Evolutionary conservation across 352 stramenopile species (phyloP).

Genomic region (Globisporangium spinosum): DNA sequence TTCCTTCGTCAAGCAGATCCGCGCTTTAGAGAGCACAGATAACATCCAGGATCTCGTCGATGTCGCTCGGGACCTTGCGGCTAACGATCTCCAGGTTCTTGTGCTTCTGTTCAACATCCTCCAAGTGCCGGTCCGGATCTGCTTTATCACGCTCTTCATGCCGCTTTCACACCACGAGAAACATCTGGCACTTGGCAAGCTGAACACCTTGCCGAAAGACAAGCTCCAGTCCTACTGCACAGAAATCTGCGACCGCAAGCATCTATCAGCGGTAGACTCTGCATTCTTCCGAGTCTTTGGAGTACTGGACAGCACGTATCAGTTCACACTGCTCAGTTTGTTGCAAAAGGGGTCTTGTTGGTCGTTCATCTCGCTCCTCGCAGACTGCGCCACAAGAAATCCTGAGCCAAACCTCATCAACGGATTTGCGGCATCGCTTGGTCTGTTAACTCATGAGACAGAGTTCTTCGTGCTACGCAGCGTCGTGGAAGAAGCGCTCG

Average conservation of each 20-base stretch:
- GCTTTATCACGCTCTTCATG: constrained; percentile 28
- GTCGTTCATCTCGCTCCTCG: constrained; percentile 49
- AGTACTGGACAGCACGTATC: constrained; percentile 35
- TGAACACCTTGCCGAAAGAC: constrained; percentile 47
- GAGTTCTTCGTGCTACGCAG: constrained; percentile 37
- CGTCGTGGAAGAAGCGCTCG: constrained; percentile 45
- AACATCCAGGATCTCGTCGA: constrained; percentile 35
- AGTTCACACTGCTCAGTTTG: constrained; percentile 36
- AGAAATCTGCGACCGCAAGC: constrained; percentile 24
- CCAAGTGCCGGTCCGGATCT: constrained; percentile 31
- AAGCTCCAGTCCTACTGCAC: constrained; percentile 32
- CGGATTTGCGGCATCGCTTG: constrained; percentile 37
- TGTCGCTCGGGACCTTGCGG: constrained; percentile 33
- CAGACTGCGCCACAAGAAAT: constrained; percentile 8
- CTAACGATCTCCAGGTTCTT: constrained; percentile 33
- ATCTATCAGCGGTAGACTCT: constrained; percentile 22
- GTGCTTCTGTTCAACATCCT: constrained; percentile 46
- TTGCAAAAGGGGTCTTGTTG: constrained; percentile 36
- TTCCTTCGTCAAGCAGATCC: constrained; percentile 58
- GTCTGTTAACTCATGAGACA: constrained; percentile 26
- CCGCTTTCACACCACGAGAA: constrained; percentile 30
- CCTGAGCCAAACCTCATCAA: constrained; percentile 29
- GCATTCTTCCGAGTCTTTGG: constrained; percentile 44
- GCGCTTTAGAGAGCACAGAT: constrained; percentile 32
- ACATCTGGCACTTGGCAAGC: constrained; percentile 18